Evolutionary conservation across 2,329 filamentous ascomycete genomes (phyloP).

Genomic region (Penicillium glabrum): DNA sequence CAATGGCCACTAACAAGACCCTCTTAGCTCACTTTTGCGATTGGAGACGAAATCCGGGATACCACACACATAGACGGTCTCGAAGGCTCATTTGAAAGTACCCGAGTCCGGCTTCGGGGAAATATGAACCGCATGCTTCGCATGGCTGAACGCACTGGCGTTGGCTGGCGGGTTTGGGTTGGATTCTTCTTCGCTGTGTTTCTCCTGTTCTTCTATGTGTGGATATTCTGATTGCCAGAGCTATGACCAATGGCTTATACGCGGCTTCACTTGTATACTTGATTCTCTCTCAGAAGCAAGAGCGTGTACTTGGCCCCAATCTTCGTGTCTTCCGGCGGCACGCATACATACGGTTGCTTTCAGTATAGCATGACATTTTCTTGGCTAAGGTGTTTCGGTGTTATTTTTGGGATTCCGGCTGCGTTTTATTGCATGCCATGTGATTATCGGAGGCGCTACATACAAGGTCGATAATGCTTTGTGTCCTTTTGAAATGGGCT

Average conservation of each 20-base stretch:
- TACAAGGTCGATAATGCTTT: background rate
- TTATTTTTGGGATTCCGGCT: background rate
- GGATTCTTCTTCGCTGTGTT: constrained; percentile 82
- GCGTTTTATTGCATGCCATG: background rate
- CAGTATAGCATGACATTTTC: constrained; percentile 5
- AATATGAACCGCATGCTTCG: constrained; percentile 97
- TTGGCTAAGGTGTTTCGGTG: constrained; percentile 9
- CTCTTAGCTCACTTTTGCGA: constrained; percentile 78
- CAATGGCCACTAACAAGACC: constrained; percentile 3
- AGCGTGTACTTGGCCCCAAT: background rate
- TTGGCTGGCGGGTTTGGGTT: constrained; percentile 94
- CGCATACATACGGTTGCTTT: constrained; percentile 1
- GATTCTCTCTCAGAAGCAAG: background rate
- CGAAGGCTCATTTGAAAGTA: constrained; percentile 91
- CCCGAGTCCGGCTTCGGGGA: constrained; percentile 74
- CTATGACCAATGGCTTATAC: background rate
- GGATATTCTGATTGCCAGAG: constrained; percentile 66
- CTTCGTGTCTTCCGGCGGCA: background rate
- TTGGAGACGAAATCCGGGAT: constrained; percentile 92
- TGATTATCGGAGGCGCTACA: background rate
- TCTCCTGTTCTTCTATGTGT: constrained; percentile 86
- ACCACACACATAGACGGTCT: constrained; percentile 87
- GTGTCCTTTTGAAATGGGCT: background rate
- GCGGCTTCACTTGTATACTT: background rate
- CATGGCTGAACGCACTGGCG: constrained; percentile 93